A percentile compares a stretch with the other conserved stretches of the same genome.
phyloP scores from a whole-genome alignment of 441 rosid genomes.

The Erodium moschatum region DNA sequence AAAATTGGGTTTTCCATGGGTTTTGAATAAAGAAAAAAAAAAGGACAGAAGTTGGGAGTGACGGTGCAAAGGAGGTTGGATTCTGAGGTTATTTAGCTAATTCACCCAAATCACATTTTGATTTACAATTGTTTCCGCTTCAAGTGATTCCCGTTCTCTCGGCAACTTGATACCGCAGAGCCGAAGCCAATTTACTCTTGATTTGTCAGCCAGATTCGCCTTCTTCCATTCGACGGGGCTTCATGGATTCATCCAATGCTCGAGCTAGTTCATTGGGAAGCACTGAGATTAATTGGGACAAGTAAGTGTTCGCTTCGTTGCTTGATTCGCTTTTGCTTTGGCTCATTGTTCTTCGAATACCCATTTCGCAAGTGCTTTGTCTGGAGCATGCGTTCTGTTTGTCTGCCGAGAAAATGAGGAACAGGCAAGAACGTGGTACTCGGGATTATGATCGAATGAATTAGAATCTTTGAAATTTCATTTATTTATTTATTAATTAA shows the following conservation, averaged over 20 bases:
- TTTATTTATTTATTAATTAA: no score
- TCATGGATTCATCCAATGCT: constrained; percentile 47
- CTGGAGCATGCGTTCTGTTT: neutral
- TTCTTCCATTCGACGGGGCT: neutral
- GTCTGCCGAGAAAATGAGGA: neutral
- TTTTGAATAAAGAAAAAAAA: no score
- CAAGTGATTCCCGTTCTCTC: no score
- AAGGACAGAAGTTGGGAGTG: no score
- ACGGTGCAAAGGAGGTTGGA: no score
- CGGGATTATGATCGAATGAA: neutral
- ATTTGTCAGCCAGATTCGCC: neutral
- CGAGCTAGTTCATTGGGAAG: constrained; percentile 48
- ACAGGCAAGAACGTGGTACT: neutral
- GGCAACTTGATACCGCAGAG: no score
- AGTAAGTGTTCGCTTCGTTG: constrained; percentile 33
- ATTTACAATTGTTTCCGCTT: no score
- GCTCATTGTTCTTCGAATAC: neutral
- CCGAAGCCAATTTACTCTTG: no score
- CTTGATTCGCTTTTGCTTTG: neutral
- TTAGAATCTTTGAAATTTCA: neutral
- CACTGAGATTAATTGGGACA: constrained; percentile 87
- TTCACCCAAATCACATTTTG: no score
- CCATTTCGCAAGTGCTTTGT: constrained; percentile 2
- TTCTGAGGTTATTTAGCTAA: no score
- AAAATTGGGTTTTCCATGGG: no score